These are phyloP conservation scores for Gossypium rotundifolium DNA, from an alignment of 345 rosid genomes.

Conservation along the genomic window DNA sequence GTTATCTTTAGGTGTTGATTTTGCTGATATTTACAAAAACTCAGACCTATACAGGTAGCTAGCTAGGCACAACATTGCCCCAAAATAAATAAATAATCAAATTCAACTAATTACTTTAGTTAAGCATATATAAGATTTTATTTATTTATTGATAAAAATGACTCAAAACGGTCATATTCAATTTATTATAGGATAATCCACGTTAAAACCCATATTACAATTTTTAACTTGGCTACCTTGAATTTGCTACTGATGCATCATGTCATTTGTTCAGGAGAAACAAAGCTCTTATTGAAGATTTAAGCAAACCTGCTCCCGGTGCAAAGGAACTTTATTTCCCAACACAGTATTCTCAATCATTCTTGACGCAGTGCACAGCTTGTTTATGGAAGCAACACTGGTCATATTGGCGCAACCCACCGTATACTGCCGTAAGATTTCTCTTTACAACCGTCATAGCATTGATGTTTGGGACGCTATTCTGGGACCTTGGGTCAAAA, in stretches of 20 bases:
- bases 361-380: constrained; percentile 47
- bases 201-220: too few relatives aligned
- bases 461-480: constrained; percentile 64
- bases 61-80: background rate
- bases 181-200: too few relatives aligned
- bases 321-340: constrained; percentile 53
- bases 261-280: constrained; percentile 44
- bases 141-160: too few relatives aligned
- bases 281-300: constrained; percentile 48
- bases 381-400: constrained; percentile 70
- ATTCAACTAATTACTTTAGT: background rate
- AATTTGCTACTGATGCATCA: background rate
- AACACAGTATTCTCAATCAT: constrained; percentile 46
- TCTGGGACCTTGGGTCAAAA: constrained; percentile 64
- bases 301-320: constrained; percentile 51
- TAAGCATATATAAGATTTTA: background rate
- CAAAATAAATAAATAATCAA: background rate
- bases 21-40: constrained; percentile 45
- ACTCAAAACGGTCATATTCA: too few relatives aligned
- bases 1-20: constrained; percentile 51
- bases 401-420: constrained; percentile 77
- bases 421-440: constrained; percentile 58
- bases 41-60: constrained; percentile 56
- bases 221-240: background rate
- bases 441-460: constrained; percentile 52